Percentiles rank a stretch among this genome's conserved stretches.
These are phyloP conservation scores for Metschnikowia shivogae DNA, from an alignment of 805 yeast species.

Conservation along the genomic window DNA sequence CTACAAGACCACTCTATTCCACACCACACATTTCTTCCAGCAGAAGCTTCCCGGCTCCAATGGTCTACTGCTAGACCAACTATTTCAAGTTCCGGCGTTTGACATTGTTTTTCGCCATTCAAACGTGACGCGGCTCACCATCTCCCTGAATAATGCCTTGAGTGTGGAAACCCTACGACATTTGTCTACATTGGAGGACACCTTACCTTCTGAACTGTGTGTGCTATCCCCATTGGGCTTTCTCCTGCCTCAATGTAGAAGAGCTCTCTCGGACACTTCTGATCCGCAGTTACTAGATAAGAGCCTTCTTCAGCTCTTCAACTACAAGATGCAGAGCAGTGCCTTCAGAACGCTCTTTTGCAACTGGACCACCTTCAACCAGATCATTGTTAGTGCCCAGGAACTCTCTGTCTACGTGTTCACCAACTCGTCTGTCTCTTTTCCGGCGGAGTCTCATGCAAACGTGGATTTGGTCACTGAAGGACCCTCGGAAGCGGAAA, in stretches of 20 bases:
- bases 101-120: not conserved
- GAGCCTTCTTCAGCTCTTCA: not conserved
- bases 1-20: slow-evolving; percentile 30
- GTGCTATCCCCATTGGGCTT: slow-evolving; percentile 15
- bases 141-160: slow-evolving; percentile 9
- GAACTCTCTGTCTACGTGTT: not conserved
- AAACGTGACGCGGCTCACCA: slow-evolving; percentile 6
- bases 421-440: not conserved
- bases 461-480: not conserved
- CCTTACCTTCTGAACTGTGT: slow-evolving; percentile 2
- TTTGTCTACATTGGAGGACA: slow-evolving; percentile 9
- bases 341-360: not conserved
- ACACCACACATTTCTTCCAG: slow-evolving; percentile 1
- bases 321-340: not conserved
- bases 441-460: not conserved
- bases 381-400: not conserved
- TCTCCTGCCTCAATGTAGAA: slow-evolving; percentile 1
- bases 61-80: not conserved
- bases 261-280: not conserved
- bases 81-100: not conserved
- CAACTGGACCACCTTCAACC: not conserved
- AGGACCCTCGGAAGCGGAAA: not conserved
- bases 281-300: not conserved
- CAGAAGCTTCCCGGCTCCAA: not conserved
- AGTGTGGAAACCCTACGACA: slow-evolving; percentile 7